phyloP scores from a whole-genome alignment of 2,329 filamentous ascomycete genomes.

The Eutypa lata region DNA sequence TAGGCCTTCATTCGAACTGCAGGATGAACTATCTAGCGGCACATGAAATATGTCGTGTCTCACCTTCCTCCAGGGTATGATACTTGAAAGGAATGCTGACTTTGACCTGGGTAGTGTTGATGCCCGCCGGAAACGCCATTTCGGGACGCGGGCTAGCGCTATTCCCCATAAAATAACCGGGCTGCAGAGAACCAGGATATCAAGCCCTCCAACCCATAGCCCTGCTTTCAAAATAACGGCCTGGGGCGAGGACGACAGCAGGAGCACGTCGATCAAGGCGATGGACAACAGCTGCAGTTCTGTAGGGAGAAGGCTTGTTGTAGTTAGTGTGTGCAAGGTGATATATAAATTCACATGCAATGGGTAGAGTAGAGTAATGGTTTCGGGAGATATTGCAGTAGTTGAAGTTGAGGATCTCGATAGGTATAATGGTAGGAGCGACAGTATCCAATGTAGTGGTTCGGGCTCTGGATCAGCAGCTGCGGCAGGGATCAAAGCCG shows the following conservation, averaged over 20 bases:
- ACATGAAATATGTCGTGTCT: slow-evolving; percentile 34
- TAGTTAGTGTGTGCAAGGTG: slow-evolving; percentile 76
- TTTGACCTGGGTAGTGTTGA: slow-evolving; percentile 33
- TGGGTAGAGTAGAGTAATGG: slow-evolving; percentile 68
- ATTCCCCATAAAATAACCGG: slow-evolving; percentile 80
- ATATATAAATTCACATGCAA: slow-evolving; percentile 75
- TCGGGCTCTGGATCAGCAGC: slow-evolving; percentile 57
- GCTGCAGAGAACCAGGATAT: slow-evolving; percentile 69
- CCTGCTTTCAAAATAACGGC: slow-evolving; percentile 80
- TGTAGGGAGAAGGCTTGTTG: slow-evolving; percentile 80
- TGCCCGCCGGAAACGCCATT: slow-evolving; percentile 76
- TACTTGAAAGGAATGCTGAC: slow-evolving; percentile 34
- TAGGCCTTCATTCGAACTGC: slow-evolving; percentile 29
- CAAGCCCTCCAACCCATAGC: slow-evolving; percentile 79
- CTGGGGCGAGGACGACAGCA: slow-evolving; percentile 79
- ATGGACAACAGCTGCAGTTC: slow-evolving; percentile 86
- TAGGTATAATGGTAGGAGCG: slow-evolving; percentile 65
- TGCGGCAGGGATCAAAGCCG: slow-evolving; percentile 65
- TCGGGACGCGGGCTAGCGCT: slow-evolving; percentile 80
- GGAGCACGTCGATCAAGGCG: slow-evolving; percentile 74
- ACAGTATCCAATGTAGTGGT: slow-evolving; percentile 74
- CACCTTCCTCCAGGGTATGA: slow-evolving; percentile 46
- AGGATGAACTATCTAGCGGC: slow-evolving; percentile 28
- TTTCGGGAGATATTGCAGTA: slow-evolving; percentile 51
- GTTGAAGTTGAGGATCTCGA: slow-evolving; percentile 33